Evolutionary conservation across 2,329 filamentous ascomycete species (phyloP), one percentile per base, ranked within the genome.

Genomic region (Balansia obtecta): DNA sequence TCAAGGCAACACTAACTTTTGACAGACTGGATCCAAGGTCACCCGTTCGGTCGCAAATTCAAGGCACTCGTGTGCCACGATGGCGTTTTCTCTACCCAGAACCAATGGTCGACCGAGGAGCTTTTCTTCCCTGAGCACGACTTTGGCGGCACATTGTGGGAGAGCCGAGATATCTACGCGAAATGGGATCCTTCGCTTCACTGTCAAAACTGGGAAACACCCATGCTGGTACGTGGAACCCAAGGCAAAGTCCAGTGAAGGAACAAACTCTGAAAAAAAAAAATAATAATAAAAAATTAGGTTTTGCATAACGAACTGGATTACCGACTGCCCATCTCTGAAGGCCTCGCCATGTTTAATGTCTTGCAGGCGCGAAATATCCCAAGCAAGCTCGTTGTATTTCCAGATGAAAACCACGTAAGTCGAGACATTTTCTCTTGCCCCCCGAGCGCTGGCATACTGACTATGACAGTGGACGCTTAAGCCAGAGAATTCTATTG

Each of bases 51-150:
- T 18, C 81, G 87, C 30, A 81, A 85, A 57, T 94, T 96, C 76
- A 88, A 88, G 66, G 88, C 88, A 0, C 75, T 96, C 4, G 88
- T 95, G 30, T 89, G 83, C 59, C 89, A 95, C 63, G 88, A 95
- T 58, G 89, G 89, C 45, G 84, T 90, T 49, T 93, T 90, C 66
- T 85, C 81, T 58, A 84, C 81, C 1, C 68, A 81, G 48, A 80
- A 74, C 57, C 77, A 82, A 65, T 84, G 80, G 70, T 66, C 74
- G 2, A 80, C 77, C 5, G 82, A 85, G 55, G 82, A 85, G 64
- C 71, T 85, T n/a, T 85, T 83, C 71, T 85, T 85, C 68, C 77
- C 80, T 0, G 70, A 82, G 53, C 82, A 83, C 57, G 82, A 85
- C 58, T 82, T 85, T 65, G 76, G 76, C 20, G 80, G 80, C 43